These are phyloP conservation scores for Nicotiana tomentosiformis DNA, from an alignment of 257 asterid genomes.

Conservation along the genomic window DNA sequence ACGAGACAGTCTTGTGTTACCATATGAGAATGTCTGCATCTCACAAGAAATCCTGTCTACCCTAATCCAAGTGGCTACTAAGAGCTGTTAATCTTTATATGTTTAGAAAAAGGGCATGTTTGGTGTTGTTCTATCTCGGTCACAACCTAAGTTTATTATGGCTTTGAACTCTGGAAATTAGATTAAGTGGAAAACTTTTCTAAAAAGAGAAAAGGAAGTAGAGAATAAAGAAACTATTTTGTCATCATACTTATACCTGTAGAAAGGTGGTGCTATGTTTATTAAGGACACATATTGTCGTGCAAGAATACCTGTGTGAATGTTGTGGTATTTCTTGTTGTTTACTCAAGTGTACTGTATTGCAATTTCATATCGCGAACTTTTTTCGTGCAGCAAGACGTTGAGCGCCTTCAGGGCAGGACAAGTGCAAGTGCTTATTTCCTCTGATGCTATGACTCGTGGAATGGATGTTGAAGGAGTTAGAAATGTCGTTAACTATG, in stretches of 20 bases:
- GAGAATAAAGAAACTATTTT: not conserved
- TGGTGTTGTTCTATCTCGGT: not conserved
- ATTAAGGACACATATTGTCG: not conserved
- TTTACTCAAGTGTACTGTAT: not conserved
- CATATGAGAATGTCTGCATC: not conserved
- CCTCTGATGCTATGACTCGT: constrained; percentile 90
- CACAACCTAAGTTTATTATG: not conserved
- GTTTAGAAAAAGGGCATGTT: not conserved
- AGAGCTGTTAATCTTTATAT: not conserved
- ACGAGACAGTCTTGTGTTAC: not conserved
- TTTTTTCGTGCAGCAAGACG: constrained; percentile 52
- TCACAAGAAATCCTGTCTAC: not conserved
- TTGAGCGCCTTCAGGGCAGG: constrained; percentile 74
- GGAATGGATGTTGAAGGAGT: constrained; percentile 98
- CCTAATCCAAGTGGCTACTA: not conserved
- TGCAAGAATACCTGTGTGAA: not conserved
- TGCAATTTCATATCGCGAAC: not conserved
- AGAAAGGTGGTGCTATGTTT: not conserved
- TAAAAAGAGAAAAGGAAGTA: not conserved
- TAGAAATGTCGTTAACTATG: constrained; percentile 72
- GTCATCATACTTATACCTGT: not conserved
- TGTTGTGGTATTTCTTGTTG: not conserved
- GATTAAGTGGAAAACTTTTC: not conserved
- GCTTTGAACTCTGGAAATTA: not conserved
- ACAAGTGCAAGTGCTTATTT: constrained; percentile 61